A percentile compares a stretch with the other conserved stretches of the same genome.
phyloP scores from a whole-genome alignment of 345 rosid species.

The Conringia planisiliqua region DNA sequence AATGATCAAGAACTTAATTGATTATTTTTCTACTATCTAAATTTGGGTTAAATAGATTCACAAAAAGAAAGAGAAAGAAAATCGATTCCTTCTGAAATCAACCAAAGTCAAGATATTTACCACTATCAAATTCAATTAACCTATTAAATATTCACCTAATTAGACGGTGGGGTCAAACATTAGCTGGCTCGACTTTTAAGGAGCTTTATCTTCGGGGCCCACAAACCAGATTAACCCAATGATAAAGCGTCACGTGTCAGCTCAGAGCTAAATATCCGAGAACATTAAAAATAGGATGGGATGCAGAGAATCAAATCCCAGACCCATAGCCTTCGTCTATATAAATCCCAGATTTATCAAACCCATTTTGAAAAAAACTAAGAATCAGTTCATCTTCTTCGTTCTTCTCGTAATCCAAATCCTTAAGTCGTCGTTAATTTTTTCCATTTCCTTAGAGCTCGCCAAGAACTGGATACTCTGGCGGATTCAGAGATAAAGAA shows the following conservation, averaged over 20 bases:
- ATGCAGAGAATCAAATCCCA: conserved; percentile 12
- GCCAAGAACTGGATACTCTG: conserved; percentile 76
- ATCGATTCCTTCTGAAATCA: background rate
- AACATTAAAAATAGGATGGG: conserved; percentile 6
- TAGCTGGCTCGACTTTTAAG: conserved; percentile 18
- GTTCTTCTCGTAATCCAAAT: background rate
- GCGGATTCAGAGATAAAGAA: conserved; percentile 55
- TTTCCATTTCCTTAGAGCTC: background rate
- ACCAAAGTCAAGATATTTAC: conserved; percentile 12
- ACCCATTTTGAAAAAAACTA: background rate
- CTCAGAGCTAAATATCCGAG: background rate
- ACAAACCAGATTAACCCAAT: background rate
- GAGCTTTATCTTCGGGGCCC: background rate
- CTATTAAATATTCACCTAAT: conserved; percentile 17
- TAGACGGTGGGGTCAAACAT: background rate
- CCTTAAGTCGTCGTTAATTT: background rate
- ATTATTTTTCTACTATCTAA: background rate
- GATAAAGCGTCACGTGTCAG: background rate
- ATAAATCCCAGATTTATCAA: background rate
- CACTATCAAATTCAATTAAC: conserved; percentile 4
- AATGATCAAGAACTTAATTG: background rate
- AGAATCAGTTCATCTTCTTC: background rate
- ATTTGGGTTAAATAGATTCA: background rate
- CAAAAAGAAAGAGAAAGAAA: background rate
- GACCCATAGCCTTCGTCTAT: conserved; percentile 4